Evolutionary conservation across 2,329 filamentous ascomycete genomes (phyloP), one percentile per base, ranked within the genome.

Genomic region (Alternaria panax): DNA sequence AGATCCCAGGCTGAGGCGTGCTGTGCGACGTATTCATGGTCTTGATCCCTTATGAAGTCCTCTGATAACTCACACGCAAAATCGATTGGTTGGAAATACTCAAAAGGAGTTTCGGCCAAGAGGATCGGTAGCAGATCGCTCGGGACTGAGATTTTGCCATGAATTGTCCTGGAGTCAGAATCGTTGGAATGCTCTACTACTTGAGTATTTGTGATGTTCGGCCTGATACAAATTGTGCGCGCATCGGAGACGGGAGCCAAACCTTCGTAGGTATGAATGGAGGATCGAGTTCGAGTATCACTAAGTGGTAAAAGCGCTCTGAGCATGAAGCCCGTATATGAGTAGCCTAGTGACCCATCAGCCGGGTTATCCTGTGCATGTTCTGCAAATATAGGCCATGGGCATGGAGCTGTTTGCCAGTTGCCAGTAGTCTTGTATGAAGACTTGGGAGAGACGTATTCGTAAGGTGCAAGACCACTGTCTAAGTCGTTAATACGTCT

Each of bases 31-130:
- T 34, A 14, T 12, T 12, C 0, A 14, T n/a, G 32, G 2, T 3
- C 5, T 0, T n/a, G 7, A 36, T 36, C 32, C 16, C 32, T n/a
- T n/a, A n/a, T 3, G 7, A 36, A 36, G 6, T 36, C n/a, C 14
- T 6, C 6, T 3, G 32, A 36, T 3, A 7, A 16, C 32, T 36
- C 16, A 36, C 32, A 36, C 0, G 6, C 16, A 1, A 36, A 36
- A 1, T 3, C 5, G 6, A 6, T n/a, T 36, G 32, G 16, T 16
- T 36, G 0, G 16, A n/a, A 8, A 16, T 1, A 7, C 4, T 5
- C 3, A 0, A n/a, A 36, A n/a, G 16, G 32, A 1, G 32, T 36
- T 4, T 36, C 6, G 7, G 32, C 16, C 32, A n/a, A n/a, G 16
- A 36, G 32, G 2, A 36, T 7, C 16, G 32, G 1, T 36, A 36